Conservation (phyloP, 2,329 filamentous ascomycete genomes). For the Ceratocystis huliohia region DNA sequence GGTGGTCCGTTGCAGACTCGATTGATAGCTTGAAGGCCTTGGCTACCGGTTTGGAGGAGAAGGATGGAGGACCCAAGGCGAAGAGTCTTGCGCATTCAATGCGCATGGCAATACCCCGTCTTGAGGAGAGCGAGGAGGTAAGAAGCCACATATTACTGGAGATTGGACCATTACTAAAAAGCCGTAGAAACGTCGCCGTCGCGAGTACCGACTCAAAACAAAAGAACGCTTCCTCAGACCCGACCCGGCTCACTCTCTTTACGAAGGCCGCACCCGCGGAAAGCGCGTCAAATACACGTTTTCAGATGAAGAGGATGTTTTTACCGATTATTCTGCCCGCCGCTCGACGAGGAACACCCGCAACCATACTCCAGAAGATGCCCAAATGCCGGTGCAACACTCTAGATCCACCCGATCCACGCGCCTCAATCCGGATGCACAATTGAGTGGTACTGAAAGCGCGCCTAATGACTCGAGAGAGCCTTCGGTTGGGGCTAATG, state of each 20-base stretch:
- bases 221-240: constrained; percentile 80
- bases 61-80: constrained; percentile 71
- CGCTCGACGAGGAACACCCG: constrained; percentile 64
- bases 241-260: constrained; percentile 80
- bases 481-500: constrained; percentile 32
- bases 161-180: not conserved
- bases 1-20: constrained; percentile 83
- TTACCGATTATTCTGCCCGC: constrained; percentile 50
- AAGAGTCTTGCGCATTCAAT: constrained; percentile 69
- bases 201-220: constrained; percentile 77
- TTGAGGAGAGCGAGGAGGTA: constrained; percentile 87
- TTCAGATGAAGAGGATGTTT: constrained; percentile 67
- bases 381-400: not conserved
- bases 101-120: constrained; percentile 65
- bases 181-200: constrained; percentile 70
- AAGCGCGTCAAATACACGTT: constrained; percentile 96
- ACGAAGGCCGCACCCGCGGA: constrained; percentile 89
- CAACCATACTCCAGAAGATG: constrained; percentile 33
- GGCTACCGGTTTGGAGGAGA: constrained; percentile 60
- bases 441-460: constrained; percentile 35
- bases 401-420: constrained; percentile 37
- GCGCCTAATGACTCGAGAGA: constrained; percentile 23
- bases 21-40: constrained; percentile 75
- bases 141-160: constrained; percentile 23
- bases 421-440: constrained; percentile 50